Evolutionary conservation across 768 basidiomycete species (phyloP), one percentile per base, ranked within the genome.

Genomic region (Tubosaeta sp.): DNA sequence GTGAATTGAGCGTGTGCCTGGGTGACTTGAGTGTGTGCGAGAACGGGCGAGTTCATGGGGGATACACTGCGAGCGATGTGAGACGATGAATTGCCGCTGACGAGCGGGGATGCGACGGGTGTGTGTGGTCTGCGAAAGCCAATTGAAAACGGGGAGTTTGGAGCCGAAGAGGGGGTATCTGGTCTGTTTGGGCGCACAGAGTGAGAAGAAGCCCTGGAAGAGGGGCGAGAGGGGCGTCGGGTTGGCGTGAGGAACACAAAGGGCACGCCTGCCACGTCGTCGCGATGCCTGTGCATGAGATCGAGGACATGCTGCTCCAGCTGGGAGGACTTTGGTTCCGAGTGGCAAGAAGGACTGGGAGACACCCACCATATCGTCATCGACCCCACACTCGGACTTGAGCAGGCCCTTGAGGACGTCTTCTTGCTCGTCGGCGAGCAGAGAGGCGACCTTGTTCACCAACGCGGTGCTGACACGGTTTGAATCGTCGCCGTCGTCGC

Each of bases 231-330:
- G 4, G 88, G 89, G 18, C 88, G 81, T 53, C 85, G 78, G 29
- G 84, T 87, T 19, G 87, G 86, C 5, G 87, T 91, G 44, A 92
- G 74, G 70, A 86, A 89, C 49, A 90, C 72, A 65, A 92, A 92
- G 0, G 89, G 88, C 6, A 90, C 85, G 18, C 87, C 86, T 12
- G 85, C 82, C 35, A 86, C 73, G 73, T 90, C 86, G 77, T 95
- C 93, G 54, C 83, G 78, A 68, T 94, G 90, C 70, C 89, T 87
- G 72, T 97, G 94, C 94, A 97, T 96, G 55, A 96, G 79, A 64
- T 95, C 92, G 18, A 97, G 75, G 52, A 94, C 90, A 64, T 85
- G 82, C 60, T 94, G 88, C 64, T 96, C 94, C 55, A 92, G 73
- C 87, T 90, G 59, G 6, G 45, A 53, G 53, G 59, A 52, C 53